Evolutionary conservation across 2,329 filamentous ascomycete species (phyloP).

Genomic region (Bipolaris zeicola): DNA sequence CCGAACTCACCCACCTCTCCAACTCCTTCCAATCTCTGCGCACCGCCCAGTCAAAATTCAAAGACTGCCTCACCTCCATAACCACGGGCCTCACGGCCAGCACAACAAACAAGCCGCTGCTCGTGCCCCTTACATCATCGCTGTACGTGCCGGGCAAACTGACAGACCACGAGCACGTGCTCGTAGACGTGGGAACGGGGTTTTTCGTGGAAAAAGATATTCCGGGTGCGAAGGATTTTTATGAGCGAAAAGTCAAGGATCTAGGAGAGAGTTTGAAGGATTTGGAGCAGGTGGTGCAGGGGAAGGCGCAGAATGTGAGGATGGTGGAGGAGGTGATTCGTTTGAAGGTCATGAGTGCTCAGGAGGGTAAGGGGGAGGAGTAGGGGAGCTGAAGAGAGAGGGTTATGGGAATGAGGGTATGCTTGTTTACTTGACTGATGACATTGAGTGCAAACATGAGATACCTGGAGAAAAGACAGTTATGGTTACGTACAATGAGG

Average conservation of each 20-base stretch:
- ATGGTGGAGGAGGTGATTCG: conserved; percentile 78
- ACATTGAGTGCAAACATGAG: background rate
- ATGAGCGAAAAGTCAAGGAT: conserved; percentile 70
- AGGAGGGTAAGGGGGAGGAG: conserved; percentile 35
- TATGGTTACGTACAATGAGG: background rate
- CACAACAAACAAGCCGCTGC: conserved; percentile 62
- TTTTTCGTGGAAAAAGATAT: conserved; percentile 89
- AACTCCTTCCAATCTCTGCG: conserved; percentile 88
- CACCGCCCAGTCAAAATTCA: conserved; percentile 88
- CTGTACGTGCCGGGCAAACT: conserved; percentile 89
- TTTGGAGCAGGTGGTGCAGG: conserved; percentile 69
- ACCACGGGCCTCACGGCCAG: conserved; percentile 59
- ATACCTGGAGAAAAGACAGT: background rate
- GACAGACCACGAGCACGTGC: conserved; percentile 50
- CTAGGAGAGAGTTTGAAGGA: conserved; percentile 68
- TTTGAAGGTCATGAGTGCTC: conserved; percentile 44
- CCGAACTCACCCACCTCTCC: conserved; percentile 93
- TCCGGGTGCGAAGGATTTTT: conserved; percentile 68
- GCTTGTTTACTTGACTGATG: background rate
- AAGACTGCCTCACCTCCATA: conserved; percentile 84
- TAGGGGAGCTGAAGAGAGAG: conserved; percentile 24
- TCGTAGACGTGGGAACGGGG: conserved; percentile 92
- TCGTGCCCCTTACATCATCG: conserved; percentile 94
- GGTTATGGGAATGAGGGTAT: background rate
- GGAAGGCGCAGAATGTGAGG: conserved; percentile 82